phyloP scores from a whole-genome alignment of 2,329 filamentous ascomycete genomes.

The Claviceps maximensis region DNA sequence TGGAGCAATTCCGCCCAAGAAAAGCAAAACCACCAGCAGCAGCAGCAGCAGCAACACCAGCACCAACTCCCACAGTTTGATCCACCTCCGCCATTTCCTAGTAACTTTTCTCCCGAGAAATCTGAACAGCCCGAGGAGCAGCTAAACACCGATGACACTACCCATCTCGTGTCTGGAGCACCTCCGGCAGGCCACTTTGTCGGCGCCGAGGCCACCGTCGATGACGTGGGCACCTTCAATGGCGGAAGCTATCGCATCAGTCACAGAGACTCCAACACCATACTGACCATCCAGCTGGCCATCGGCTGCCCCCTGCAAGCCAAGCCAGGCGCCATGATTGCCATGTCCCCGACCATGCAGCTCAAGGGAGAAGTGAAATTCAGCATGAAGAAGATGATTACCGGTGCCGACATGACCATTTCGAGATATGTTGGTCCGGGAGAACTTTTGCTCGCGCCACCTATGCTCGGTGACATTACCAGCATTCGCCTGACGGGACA shows the following conservation, averaged over 20 bases:
- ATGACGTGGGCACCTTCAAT: conserved; percentile 94
- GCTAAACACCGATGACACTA: conserved; percentile 12
- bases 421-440: conserved; percentile 82
- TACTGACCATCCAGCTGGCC: conserved; percentile 79
- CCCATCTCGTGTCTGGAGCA: conserved; percentile 24
- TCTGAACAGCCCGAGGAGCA: conserved; percentile 11
- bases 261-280: conserved; percentile 80
- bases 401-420: conserved; percentile 63
- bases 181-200: conserved; percentile 43
- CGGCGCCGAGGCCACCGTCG: conserved; percentile 48
- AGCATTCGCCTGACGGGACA: conserved; percentile 59
- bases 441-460: conserved; percentile 73
- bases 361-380: conserved; percentile 77
- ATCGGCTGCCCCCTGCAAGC: conserved; percentile 73
- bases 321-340: conserved; percentile 83
- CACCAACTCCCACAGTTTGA: conserved; percentile 17
- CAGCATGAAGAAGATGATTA: conserved; percentile 79
- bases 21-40: conserved; percentile 13
- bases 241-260: conserved; percentile 89
- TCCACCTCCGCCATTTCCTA: conserved; percentile 14
- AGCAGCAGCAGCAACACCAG: conserved; percentile 15
- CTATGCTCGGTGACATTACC: conserved; percentile 72
- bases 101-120: conserved; percentile 19
- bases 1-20: conserved; percentile 9
- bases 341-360: conserved; percentile 81